phyloP scores from a whole-genome alignment of 179 eudicot species.

The Vitellaria paradoxa region DNA sequence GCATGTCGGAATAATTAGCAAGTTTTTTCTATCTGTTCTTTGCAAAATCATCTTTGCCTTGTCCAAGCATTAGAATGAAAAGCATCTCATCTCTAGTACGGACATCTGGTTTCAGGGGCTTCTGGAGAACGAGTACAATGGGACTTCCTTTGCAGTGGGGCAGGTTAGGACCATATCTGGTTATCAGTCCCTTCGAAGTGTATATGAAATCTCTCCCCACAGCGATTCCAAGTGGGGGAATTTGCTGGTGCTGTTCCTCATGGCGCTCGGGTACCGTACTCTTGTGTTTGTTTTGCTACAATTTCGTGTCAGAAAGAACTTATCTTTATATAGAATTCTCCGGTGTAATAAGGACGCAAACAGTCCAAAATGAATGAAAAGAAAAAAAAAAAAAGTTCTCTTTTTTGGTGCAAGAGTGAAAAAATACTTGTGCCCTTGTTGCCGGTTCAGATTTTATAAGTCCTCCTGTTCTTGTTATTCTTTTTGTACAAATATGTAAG shows the following conservation, averaged over 20 bases:
- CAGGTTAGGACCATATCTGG: conserved; percentile 80
- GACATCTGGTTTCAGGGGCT: conserved; percentile 57
- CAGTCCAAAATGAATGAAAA: conserved; percentile 30
- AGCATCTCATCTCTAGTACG: not conserved
- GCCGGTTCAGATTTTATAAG: not conserved
- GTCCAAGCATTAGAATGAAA: not conserved
- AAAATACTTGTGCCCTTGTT: too few relatives aligned
- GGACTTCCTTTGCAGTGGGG: conserved; percentile 74
- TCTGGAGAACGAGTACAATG: conserved; percentile 84
- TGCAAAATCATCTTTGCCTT: not conserved
- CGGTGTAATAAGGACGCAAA: conserved; percentile 30
- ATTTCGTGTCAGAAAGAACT: conserved; percentile 41
- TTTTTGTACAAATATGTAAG: not conserved
- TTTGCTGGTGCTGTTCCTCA: conserved; percentile 68
- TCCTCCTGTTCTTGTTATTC: not conserved
- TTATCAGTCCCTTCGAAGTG: conserved; percentile 71
- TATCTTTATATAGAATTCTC: conserved; percentile 34
- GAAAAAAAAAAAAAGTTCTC: not conserved
- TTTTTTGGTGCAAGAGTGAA: too few relatives aligned
- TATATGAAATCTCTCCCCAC: conserved; percentile 61
- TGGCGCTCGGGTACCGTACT: conserved; percentile 76
- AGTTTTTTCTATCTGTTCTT: not conserved
- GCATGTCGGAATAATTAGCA: not conserved
- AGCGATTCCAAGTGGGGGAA: conserved; percentile 71
- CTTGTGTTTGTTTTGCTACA: conserved; percentile 60